phyloP scores from a whole-genome alignment of 2,329 filamentous ascomycete species.

The Leptographium procerum region DNA sequence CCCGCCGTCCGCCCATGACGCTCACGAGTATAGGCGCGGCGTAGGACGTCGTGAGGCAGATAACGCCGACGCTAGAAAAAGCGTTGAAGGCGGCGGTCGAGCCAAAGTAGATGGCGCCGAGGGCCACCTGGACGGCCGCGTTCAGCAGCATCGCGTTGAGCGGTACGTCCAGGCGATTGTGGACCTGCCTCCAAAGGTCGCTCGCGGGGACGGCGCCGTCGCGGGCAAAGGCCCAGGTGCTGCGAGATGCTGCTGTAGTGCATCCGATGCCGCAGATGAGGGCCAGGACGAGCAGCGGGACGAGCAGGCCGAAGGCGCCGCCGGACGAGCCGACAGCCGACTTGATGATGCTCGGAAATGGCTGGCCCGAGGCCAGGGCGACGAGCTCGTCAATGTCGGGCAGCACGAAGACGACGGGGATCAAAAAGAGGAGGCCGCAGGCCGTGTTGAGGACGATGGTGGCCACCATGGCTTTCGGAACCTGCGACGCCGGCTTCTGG shows the following conservation, averaged over 20 bases:
- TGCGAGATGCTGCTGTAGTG: constrained; percentile 57
- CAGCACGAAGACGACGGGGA: constrained; percentile 59
- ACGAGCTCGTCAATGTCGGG: constrained; percentile 48
- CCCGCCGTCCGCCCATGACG: constrained; percentile 1
- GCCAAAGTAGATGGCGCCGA: constrained; percentile 60
- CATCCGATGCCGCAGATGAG: constrained; percentile 58
- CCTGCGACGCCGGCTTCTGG: constrained; percentile 38
- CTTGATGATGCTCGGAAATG: constrained; percentile 53
- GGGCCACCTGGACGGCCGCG: constrained; percentile 51
- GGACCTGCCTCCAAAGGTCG: constrained; percentile 47
- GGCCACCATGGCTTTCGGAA: constrained; percentile 61
- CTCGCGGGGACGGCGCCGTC: constrained; percentile 59
- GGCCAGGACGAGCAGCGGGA: constrained; percentile 55
- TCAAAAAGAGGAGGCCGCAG: constrained; percentile 55
- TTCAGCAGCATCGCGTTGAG: constrained; percentile 63
- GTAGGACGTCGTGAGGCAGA: constrained; percentile 58
- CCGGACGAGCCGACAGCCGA: constrained; percentile 48
- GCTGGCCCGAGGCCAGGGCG: constrained; percentile 44
- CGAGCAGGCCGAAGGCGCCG: constrained; percentile 49
- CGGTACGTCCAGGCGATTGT: constrained; percentile 51
- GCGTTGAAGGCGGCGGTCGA: constrained; percentile 60
- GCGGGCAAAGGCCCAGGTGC: constrained; percentile 58
- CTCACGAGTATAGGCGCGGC: constrained; percentile 38
- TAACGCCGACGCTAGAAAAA: constrained; percentile 60
- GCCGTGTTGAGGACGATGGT: constrained; percentile 57